phyloP scores from a whole-genome alignment of 2,329 filamentous ascomycete species.

The Xylariaceae sp. region DNA sequence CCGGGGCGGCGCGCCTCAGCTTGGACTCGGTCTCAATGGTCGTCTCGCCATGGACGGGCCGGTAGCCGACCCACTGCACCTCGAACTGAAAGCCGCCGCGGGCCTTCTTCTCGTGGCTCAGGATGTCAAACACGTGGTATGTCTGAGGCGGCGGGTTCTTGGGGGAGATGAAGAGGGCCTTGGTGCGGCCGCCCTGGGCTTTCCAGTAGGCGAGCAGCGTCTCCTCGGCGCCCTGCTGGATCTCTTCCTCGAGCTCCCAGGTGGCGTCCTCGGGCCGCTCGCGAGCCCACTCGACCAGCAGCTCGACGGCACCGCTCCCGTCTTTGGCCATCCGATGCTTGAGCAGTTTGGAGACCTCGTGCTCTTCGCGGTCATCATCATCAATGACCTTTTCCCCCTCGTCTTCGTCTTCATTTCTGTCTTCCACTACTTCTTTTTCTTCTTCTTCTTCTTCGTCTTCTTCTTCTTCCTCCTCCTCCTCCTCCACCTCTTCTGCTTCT shows the following conservation, averaged over 20 bases:
- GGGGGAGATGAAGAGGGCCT: constrained; percentile 21
- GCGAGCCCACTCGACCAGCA: constrained; percentile 24
- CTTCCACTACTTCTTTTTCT: too few relatives aligned
- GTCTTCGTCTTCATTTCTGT: too few relatives aligned
- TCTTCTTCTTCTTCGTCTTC: too few relatives aligned
- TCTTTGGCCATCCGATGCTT: constrained; percentile 17
- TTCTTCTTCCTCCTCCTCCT: too few relatives aligned
- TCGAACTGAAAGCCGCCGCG: constrained; percentile 22
- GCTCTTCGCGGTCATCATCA: constrained; percentile 16
- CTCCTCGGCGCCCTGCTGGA: constrained; percentile 26
- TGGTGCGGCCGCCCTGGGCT: constrained; percentile 22
- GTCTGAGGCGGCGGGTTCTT: constrained; percentile 16
- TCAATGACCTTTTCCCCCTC: too few relatives aligned
- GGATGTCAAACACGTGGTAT: constrained; percentile 23
- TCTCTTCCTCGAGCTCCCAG: constrained; percentile 27
- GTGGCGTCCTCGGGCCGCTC: constrained; percentile 20
- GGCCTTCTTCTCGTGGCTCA: constrained; percentile 21
- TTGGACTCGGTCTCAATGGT: constrained; percentile 23
- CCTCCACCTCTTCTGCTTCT: too few relatives aligned
- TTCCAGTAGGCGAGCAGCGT: constrained; percentile 27
- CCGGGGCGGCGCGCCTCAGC: constrained; percentile 19
- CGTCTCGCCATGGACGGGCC: constrained; percentile 19
- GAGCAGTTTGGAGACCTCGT: constrained; percentile 20
- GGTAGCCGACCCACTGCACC: constrained; percentile 27
- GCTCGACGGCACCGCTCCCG: constrained; percentile 18